phyloP scores from a whole-genome alignment of 2,329 filamentous ascomycete genomes.

The Domatiomyces catenatus region DNA sequence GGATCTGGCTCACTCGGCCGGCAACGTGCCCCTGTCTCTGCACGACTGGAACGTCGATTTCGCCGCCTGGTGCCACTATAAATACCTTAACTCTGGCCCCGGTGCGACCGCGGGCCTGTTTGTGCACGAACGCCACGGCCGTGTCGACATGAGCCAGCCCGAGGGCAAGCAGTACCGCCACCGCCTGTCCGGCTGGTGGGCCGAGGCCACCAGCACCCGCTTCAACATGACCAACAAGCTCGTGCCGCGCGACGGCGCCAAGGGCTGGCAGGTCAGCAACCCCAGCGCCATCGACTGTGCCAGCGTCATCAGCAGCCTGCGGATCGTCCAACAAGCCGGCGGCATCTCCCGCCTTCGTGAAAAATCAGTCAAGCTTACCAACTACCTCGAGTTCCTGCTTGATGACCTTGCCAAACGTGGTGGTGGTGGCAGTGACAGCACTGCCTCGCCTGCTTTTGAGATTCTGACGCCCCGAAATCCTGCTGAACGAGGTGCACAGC shows the following conservation, averaged over 20 bases:
- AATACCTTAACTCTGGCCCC: conserved; percentile 78
- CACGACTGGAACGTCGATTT: conserved; percentile 90
- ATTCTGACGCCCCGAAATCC: conserved; percentile 58
- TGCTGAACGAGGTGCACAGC: conserved; percentile 56
- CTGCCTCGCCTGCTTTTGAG: conserved; percentile 31
- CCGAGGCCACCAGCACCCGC: conserved; percentile 56
- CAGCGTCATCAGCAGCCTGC: conserved; percentile 55
- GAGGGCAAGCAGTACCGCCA: conserved; percentile 36
- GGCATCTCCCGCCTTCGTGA: conserved; percentile 49
- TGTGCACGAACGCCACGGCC: conserved; percentile 60
- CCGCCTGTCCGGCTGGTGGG: conserved; percentile 74
- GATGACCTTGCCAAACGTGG: conserved; percentile 11
- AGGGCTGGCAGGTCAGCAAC: conserved; percentile 74
- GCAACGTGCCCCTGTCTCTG: conserved; percentile 63
- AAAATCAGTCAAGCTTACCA: conserved; percentile 59
- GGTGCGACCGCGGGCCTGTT: conserved; percentile 68
- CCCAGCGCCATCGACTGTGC: conserved; percentile 65
- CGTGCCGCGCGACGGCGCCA: conserved; percentile 59
- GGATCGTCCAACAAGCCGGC: conserved; percentile 55
- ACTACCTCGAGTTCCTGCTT: conserved; percentile 58
- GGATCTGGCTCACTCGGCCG: conserved; percentile 76
- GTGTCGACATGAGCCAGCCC: conserved; percentile 28
- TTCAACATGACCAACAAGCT: conserved; percentile 78
- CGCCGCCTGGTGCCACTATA: conserved; percentile 86
- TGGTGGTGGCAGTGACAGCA: background rate